phyloP scores from a whole-genome alignment of 768 basidiomycete genomes.

The Rossbeevera mucosa region DNA sequence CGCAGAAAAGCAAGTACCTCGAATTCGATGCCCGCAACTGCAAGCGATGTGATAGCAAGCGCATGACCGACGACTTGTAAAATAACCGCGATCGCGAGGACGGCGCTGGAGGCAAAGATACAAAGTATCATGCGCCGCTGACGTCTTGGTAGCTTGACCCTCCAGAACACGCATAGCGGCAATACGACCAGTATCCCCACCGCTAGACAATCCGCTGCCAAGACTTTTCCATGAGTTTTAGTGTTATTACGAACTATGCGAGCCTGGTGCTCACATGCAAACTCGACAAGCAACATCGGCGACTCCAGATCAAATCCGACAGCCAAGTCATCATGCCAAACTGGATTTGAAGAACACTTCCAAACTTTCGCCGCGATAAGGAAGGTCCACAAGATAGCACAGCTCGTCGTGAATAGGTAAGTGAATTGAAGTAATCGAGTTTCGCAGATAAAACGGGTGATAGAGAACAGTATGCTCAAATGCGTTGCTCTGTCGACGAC shows the following conservation, averaged over 20 bases:
- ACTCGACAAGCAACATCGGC: slow-evolving; percentile 1
- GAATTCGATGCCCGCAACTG: background rate
- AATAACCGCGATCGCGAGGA: slow-evolving; percentile 10
- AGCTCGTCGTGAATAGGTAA: background rate
- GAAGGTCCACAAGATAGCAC: background rate
- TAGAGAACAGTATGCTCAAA: slow-evolving; percentile 16
- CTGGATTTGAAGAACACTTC: slow-evolving; percentile 1
- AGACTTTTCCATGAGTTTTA: background rate
- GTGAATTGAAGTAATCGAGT: background rate
- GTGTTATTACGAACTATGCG: background rate
- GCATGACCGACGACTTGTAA: slow-evolving; percentile 7
- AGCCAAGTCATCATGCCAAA: slow-evolving; percentile 1
- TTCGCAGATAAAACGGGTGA: slow-evolving; percentile 10
- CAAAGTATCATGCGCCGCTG: slow-evolving; percentile 18
- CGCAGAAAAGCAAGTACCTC: slow-evolving; percentile 1
- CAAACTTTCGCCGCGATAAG: slow-evolving; percentile 2
- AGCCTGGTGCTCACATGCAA: slow-evolving; percentile 2
- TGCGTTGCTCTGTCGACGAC: background rate
- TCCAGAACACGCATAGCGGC: slow-evolving; percentile 16
- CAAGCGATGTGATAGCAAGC: background rate
- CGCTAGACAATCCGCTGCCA: slow-evolving; percentile 6
- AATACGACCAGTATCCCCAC: slow-evolving; percentile 12
- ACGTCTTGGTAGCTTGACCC: slow-evolving; percentile 9
- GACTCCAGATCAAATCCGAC: background rate
- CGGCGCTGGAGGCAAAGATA: slow-evolving; percentile 13